Base-by-base conservation (phyloP, 208 protist species). In the Crithidia fasciculata region DNA sequence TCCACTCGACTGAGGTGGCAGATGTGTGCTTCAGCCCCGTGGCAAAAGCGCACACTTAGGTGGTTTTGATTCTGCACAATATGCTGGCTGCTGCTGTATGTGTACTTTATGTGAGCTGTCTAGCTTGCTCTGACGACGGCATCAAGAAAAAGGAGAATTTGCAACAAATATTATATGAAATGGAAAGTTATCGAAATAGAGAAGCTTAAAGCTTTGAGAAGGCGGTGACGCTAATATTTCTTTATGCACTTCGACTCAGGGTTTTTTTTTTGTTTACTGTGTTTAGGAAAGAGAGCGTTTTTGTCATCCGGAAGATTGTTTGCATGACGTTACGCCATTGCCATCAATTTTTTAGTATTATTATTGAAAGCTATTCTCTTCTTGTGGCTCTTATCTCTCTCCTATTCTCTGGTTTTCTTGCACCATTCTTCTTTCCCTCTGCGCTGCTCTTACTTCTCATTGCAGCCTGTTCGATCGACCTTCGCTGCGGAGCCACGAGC, bases 381-480 rank as follows among this genome's bases (percentile, higher is more conserved):
- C 2, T 50, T 58, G 13, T 71, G 53, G 18, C 39, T 67, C 28
- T 64, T 78, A 28, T 28, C 50, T 77, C 16, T 71, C 8, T 71
- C 53, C 61, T 63, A 28, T 56, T 12, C 16, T 54, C 39, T 78
- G 16, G 2, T 18, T 18, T 52, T 16, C 50, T 8, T 0, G 15
- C 16, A 18, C 50, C 16, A 8, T 55, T 55, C 2, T 8, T 3
- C 50, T 55, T 5, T 0, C 8, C 50, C 56, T 70, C 55, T 40
- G 10, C 15, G 36, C 47, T 18, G 12, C n/a, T 55, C 50, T 19
- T 18, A 55, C 55, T 72, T 65, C 41, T 44, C 4, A 36, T 43
- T 56, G 4, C 41, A 70, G 65, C 65, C 65, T 70, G 65, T 50
- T 70, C 6, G 28, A 59, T 70, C 9, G 53, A 59, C 65, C n/a